Evolutionary conservation across 2,329 filamentous ascomycete genomes (phyloP).

Genomic region (Aspergillus sp.): DNA sequence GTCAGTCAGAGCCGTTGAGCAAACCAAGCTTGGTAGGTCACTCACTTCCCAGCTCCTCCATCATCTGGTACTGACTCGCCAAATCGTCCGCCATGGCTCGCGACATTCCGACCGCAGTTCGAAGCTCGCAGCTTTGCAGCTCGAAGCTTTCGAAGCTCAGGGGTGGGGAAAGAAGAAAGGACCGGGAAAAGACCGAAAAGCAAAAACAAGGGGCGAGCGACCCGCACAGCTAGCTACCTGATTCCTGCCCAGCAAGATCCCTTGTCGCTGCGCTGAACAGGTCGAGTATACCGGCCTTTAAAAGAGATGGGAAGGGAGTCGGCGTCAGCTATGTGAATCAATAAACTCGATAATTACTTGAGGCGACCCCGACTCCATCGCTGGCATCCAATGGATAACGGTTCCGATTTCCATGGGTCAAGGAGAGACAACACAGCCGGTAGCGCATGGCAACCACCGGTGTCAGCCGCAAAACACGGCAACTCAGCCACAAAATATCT

Average conservation of each 20-base stretch:
- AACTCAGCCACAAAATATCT: not conserved
- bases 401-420: slow-evolving; percentile 27
- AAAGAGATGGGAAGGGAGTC: slow-evolving; percentile 6
- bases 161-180: slow-evolving; percentile 17
- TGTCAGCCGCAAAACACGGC: slow-evolving; percentile 20
- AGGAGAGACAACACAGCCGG: slow-evolving; percentile 18
- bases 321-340: slow-evolving; percentile 15
- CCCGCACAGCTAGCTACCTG: slow-evolving; percentile 23
- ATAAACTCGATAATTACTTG: slow-evolving; percentile 9
- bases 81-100: slow-evolving; percentile 56
- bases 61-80: slow-evolving; percentile 87
- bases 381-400: slow-evolving; percentile 26
- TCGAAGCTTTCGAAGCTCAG: slow-evolving; percentile 13
- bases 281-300: slow-evolving; percentile 16
- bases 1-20: slow-evolving; percentile 23
- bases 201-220: slow-evolving; percentile 22
- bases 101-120: slow-evolving; percentile 16
- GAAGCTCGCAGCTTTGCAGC: slow-evolving; percentile 2
- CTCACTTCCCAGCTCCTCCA: slow-evolving; percentile 95
- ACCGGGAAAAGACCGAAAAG: slow-evolving; percentile 2
- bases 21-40: slow-evolving; percentile 29
- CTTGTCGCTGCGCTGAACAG: slow-evolving; percentile 22
- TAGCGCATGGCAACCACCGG: slow-evolving; percentile 32
- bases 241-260: slow-evolving; percentile 19
- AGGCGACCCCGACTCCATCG: slow-evolving; percentile 20